Percentiles rank a stretch among this genome's conserved stretches.
phyloP scores from a whole-genome alignment of 2,329 filamentous ascomycete species.

The Endoconidiophora laricicola region DNA sequence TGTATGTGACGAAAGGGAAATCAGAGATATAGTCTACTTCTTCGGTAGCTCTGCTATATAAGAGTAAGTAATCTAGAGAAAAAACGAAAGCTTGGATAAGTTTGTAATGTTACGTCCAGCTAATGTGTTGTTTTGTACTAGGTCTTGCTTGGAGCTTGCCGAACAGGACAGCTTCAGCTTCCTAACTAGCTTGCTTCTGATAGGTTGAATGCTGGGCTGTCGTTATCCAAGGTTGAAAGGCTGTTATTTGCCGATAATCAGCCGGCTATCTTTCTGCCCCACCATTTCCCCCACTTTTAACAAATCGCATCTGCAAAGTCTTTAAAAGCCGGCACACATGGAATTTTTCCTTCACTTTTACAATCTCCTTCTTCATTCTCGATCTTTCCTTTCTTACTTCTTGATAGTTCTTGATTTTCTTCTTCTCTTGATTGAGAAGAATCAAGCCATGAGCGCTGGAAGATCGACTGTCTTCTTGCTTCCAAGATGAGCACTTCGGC shows the following conservation, averaged over 20 bases:
- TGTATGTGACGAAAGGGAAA: neutral
- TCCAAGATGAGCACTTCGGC: conserved; percentile 12
- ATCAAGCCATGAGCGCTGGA: conserved; percentile 10
- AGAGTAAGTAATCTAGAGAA: neutral
- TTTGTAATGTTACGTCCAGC: no score
- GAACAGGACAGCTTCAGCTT: conserved; percentile 3
- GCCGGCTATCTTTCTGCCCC: neutral
- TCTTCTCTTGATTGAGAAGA: conserved; percentile 1
- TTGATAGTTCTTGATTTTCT: conserved; percentile 1
- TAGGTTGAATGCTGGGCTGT: conserved; percentile 3
- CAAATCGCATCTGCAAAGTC: conserved; percentile 1
- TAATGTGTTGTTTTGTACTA: no score
- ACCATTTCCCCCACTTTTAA: conserved; percentile 6
- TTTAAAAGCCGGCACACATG: conserved; percentile 5
- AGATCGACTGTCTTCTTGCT: conserved; percentile 2
- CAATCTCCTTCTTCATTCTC: conserved; percentile 5
- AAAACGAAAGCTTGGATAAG: no score
- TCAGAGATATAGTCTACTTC: neutral
- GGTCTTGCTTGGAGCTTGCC: no score
- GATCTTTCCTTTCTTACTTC: conserved; percentile 3
- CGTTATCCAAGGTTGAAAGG: neutral
- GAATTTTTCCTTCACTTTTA: conserved; percentile 10
- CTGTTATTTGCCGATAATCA: neutral
- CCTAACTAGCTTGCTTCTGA: conserved; percentile 4
- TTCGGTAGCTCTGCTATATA: neutral